phyloP scores from a whole-genome alignment of 2,329 filamentous ascomycete genomes.

The Penicillium glabrum region DNA sequence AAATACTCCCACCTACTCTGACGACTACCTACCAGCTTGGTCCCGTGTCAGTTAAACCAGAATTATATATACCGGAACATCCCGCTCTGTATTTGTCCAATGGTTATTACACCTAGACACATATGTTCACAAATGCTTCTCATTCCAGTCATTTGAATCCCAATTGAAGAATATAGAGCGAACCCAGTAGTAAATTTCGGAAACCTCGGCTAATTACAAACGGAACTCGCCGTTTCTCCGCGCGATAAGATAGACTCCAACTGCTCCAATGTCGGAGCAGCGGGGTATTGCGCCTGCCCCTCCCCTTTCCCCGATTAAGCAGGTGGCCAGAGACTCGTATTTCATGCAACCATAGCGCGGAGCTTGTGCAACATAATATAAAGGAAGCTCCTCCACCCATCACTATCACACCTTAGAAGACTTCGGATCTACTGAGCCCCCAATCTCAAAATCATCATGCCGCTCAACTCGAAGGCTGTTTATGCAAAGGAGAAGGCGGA shows the following conservation, averaged over 20 bases:
- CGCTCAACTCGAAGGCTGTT: slow-evolving; percentile 50
- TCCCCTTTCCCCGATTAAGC: not conserved
- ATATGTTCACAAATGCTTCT: too few species aligned
- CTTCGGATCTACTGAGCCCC: not conserved
- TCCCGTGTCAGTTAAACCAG: too few species aligned
- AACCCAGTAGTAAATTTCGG: not conserved
- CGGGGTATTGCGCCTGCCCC: slow-evolving; percentile 1
- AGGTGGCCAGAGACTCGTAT: not conserved
- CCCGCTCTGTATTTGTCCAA: too few species aligned
- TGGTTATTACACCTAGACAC: too few species aligned
- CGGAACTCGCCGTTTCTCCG: not conserved
- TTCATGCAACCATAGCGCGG: not conserved
- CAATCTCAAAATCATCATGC: slow-evolving; percentile 31
- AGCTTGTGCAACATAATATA: not conserved
- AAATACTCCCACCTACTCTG: too few species aligned
- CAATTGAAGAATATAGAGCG: not conserved
- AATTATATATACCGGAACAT: too few species aligned
- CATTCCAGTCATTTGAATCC: too few species aligned
- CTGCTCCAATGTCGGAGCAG: slow-evolving; percentile 4
- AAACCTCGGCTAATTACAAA: not conserved
- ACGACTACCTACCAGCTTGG: too few species aligned
- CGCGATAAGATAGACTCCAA: slow-evolving; percentile 8
- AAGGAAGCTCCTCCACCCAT: not conserved
- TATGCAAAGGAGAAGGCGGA: slow-evolving; percentile 51
- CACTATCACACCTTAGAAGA: not conserved